Base-by-base conservation (phyloP, 169 alveolate species). In the Plasmodium inui region DNA sequence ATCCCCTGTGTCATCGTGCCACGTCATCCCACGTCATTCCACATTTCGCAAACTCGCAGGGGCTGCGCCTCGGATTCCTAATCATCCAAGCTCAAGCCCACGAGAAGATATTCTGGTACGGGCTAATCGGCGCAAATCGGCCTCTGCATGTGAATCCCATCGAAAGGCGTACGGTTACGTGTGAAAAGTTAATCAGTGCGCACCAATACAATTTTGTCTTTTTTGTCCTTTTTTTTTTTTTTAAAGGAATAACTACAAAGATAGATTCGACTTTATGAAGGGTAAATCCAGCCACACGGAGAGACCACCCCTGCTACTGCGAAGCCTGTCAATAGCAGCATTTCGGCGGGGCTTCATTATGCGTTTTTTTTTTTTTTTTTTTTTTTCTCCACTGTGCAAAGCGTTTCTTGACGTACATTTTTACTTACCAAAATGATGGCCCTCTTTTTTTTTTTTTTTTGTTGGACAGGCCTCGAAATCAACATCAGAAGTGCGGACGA, bases 401-500 rank as follows among this genome's bases (percentile, higher is more conserved):
- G 8, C 72, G 26, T 3, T 70, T 67, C 46, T 8, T 7, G 6
- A 19, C 55, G 14, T 41, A n/a, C 70, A 4, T 80, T 46, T 37
- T 22, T n/a, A 22, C 41, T n/a, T 53, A 32, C 44, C 85, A 41
- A 37, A 57, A 57, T 57, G 28, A 41, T 41, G 67, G 19, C 39
- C 8, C 12, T 57, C 1, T 50, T 72, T 61, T 73, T 84, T 84
- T 82, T 7, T 50, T 72, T 61, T 73, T 46, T 46, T 46, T 46
- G 0, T 1, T 10, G 57, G 12, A 19, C 41, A 84, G 93, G 84
- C 70, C 84, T 84, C 12, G 93, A 84, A 84, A 84, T 84, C 53
- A 84, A 84, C 61, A 84, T 84, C n/a, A 84, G 93, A 37, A 84
- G 93, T 73, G 93, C 93, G 30, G 93, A 84, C 57, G 84, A 84